Evolutionary conservation across 805 yeast species (phyloP).

Genomic region (Limtongia smithiae): DNA sequence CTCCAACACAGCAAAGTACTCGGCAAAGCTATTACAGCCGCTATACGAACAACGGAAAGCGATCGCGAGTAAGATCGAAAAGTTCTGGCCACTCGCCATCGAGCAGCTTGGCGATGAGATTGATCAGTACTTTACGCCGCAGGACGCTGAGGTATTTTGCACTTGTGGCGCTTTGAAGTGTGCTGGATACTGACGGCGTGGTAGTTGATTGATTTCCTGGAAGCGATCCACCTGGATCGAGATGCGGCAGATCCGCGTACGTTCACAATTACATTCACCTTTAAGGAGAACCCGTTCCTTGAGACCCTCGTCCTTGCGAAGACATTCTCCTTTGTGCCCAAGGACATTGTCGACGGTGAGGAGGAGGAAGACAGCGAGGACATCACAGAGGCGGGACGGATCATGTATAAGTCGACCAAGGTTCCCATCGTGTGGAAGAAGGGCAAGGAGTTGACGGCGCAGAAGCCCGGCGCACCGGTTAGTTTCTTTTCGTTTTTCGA

Average conservation of each 20-base stretch:
- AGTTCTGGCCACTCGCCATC: constrained; percentile 83
- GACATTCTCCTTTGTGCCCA: constrained; percentile 42
- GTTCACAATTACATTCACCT: constrained; percentile 59
- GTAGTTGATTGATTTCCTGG: constrained; percentile 36
- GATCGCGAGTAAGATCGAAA: constrained; percentile 54
- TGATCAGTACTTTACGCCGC: constrained; percentile 70
- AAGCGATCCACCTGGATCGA: constrained; percentile 56
- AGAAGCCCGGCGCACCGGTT: constrained; percentile 40
- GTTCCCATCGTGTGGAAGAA: constrained; percentile 67
- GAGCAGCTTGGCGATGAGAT: constrained; percentile 76
- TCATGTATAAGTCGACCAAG: constrained; percentile 51
- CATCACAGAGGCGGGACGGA: constrained; percentile 49
- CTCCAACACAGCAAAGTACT: constrained; percentile 18
- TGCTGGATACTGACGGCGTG: constrained; percentile 48
- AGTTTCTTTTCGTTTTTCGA: constrained; percentile 72
- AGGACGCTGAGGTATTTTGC: constrained; percentile 54
- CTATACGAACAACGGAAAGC: constrained; percentile 57
- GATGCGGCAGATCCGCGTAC: constrained; percentile 48
- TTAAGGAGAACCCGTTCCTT: constrained; percentile 50
- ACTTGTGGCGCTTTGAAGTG: constrained; percentile 35
- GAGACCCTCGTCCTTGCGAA: constrained; percentile 61
- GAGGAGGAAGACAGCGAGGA: constrained; percentile 38
- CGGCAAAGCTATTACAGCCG: constrained; percentile 45
- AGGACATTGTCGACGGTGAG: constrained; percentile 30
- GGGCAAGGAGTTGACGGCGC: constrained; percentile 54